Conservation (phyloP, 1,284 basidiomycete genomes). For the Polyporus tsugae region DNA sequence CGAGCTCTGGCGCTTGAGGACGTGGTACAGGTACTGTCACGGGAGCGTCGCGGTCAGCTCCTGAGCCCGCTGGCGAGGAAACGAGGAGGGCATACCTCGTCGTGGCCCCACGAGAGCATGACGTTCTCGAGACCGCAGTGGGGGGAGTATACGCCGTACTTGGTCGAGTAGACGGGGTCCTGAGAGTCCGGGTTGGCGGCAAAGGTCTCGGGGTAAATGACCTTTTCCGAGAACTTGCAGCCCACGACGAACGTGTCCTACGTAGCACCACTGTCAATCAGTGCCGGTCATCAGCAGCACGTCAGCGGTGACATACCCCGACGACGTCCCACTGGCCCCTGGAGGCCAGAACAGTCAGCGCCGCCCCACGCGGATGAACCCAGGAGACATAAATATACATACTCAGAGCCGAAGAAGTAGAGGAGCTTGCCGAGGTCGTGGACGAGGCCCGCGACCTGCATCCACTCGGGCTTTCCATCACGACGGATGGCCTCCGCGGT, state of each 20-base stretch:
- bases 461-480: conserved; percentile 91
- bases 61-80: too few species aligned
- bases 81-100: conserved; percentile 65
- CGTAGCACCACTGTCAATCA: conserved; percentile 7
- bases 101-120: conserved; percentile 92
- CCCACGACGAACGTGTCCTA: conserved; percentile 91
- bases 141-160: conserved; percentile 85
- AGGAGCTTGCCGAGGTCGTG: conserved; percentile 91
- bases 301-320: conserved; percentile 58
- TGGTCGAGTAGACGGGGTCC: conserved; percentile 80
- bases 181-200: conserved; percentile 78
- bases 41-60: too few species aligned
- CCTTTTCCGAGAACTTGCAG: conserved; percentile 85
- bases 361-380: conserved; percentile 7
- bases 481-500: conserved; percentile 91
- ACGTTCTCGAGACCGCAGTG: conserved; percentile 91
- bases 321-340: conserved; percentile 94
- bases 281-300: not conserved
- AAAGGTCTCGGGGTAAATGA: conserved; percentile 89
- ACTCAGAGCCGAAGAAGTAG: conserved; percentile 80
- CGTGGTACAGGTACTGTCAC: conserved; percentile 76
- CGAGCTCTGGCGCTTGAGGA: conserved; percentile 79
- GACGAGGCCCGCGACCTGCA: conserved; percentile 88
- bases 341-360: conserved; percentile 17
- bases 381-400: conserved; percentile 28